Evolutionary conservation across 208 protist species (phyloP).

Genomic region (Crithidia mellificae): DNA sequence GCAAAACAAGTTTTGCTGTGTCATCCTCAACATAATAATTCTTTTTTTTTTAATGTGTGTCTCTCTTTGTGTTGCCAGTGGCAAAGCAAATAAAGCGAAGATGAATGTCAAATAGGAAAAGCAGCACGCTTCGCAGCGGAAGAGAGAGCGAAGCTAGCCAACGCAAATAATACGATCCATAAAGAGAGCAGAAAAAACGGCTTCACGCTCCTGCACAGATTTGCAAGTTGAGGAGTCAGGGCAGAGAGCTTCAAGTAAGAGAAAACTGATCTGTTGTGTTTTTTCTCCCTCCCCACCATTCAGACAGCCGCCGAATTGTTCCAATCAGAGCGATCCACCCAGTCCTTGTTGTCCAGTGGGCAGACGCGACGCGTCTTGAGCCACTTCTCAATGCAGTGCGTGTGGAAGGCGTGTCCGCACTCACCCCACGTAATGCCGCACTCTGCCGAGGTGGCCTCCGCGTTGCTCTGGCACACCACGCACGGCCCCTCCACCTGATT

Average conservation of each 20-base stretch:
- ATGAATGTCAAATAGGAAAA: neutral
- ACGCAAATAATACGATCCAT: too few relatives aligned
- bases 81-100: neutral
- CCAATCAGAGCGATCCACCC: conserved; percentile 87
- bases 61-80: too few relatives aligned
- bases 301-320: conserved; percentile 25
- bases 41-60: neutral
- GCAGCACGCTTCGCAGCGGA: neutral
- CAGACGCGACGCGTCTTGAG: conserved; percentile 97
- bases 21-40: too few relatives aligned
- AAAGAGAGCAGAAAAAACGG: neutral
- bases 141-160: neutral
- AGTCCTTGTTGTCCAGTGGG: conserved; percentile 95
- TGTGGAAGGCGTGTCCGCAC: conserved; percentile 98
- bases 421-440: conserved; percentile 98
- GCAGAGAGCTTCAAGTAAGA: too few relatives aligned
- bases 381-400: conserved; percentile 99
- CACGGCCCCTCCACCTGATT: conserved; percentile 98
- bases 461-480: conserved; percentile 95
- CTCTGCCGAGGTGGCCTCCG: conserved; percentile 41
- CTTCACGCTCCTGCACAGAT: neutral
- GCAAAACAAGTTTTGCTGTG: too few relatives aligned
- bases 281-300: too few relatives aligned
- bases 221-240: too few relatives aligned
- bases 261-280: too few relatives aligned